phyloP scores from a whole-genome alignment of 1,284 basidiomycete species.

The Cystobasidium pallidum region DNA sequence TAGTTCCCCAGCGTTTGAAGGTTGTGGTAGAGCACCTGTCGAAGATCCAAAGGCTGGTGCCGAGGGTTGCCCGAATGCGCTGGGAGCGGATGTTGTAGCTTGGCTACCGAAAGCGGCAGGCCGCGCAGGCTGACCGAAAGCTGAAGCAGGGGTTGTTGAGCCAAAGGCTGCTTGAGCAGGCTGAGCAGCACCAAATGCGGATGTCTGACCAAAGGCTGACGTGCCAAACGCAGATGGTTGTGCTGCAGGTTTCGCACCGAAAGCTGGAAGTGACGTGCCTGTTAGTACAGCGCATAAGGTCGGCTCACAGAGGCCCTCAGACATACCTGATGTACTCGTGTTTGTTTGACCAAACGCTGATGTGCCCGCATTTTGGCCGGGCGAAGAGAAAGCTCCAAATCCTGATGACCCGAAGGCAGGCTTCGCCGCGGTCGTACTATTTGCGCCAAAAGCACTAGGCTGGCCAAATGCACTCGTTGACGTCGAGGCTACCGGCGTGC shows the following conservation, averaged over 20 bases:
- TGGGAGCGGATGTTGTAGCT: constrained; percentile 1
- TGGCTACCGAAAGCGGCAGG: constrained; percentile 23
- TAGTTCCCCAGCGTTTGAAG: constrained; percentile 50
- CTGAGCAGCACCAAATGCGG: neutral
- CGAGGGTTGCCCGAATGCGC: constrained; percentile 31
- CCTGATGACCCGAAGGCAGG: constrained; percentile 21
- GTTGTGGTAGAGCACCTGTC: constrained; percentile 51
- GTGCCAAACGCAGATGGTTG: constrained; percentile 29
- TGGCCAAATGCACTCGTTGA: constrained; percentile 23
- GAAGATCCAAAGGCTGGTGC: constrained; percentile 46
- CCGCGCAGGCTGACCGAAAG: constrained; percentile 15
- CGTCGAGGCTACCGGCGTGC: constrained; percentile 19
- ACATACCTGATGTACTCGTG: constrained; percentile 7
- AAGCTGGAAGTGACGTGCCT: neutral
- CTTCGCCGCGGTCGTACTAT: constrained; percentile 15
- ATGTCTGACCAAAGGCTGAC: constrained; percentile 36
- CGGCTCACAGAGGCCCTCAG: neutral
- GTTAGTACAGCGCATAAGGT: neutral
- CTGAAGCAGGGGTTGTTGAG: neutral
- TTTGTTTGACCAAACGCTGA: constrained; percentile 17
- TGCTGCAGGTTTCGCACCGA: constrained; percentile 23
- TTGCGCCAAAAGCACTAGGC: constrained; percentile 47
- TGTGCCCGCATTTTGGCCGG: constrained; percentile 6
- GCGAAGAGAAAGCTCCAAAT: constrained; percentile 36
- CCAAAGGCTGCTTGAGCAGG: neutral